Conservation (phyloP, 345 rosid species). For the Eucalyptus caleyi region DNA sequence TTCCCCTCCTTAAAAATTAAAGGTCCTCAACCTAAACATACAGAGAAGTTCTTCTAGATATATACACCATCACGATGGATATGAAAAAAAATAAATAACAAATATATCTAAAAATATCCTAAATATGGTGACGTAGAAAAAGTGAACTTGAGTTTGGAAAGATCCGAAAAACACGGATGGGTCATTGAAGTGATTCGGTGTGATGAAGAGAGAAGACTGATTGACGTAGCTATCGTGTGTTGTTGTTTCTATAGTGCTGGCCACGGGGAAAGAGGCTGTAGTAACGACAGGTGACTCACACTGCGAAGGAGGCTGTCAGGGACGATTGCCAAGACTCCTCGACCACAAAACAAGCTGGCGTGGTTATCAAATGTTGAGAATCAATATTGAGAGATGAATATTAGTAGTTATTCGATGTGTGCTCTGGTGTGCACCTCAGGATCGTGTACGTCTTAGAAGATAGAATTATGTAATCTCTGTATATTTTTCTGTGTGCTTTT, state of each 20-base stretch:
- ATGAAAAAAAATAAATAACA: no score
- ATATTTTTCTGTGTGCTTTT: no score
- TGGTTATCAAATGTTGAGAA: background rate
- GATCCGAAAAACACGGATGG: no score
- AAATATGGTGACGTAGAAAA: no score
- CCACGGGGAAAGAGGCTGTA: background rate
- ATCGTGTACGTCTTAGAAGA: background rate
- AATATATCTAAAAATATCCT: no score
- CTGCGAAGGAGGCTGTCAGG: no score
- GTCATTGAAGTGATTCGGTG: background rate
- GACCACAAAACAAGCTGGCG: background rate
- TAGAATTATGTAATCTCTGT: background rate
- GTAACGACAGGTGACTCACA: background rate
- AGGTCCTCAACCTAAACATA: no score
- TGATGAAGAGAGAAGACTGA: background rate
- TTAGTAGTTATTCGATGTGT: background rate
- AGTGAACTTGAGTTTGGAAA: no score
- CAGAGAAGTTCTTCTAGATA: no score
- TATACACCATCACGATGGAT: no score
- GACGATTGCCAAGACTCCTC: background rate
- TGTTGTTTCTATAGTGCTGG: background rate
- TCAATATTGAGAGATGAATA: background rate
- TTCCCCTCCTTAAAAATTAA: no score
- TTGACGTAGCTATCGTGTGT: no score
- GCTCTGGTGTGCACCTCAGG: background rate